Conservation (phyloP, 805 yeast species). For the Monosporozyma siamensis region DNA sequence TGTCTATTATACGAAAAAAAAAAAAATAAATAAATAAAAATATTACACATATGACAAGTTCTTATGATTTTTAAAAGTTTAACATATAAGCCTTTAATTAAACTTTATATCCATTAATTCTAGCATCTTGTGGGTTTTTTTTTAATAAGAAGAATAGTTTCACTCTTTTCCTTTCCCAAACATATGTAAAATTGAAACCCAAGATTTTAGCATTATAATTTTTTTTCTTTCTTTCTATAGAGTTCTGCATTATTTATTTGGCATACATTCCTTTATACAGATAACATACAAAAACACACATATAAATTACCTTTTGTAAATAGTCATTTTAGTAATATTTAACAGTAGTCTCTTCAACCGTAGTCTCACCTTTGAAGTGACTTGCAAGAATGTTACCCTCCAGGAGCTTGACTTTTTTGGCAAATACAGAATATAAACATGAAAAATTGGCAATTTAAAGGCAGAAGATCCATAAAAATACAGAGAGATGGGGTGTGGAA, state of each 20-base stretch:
- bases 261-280: background rate
- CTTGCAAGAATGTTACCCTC: background rate
- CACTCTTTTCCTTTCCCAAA: background rate
- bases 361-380: no score
- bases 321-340: no score
- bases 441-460: background rate
- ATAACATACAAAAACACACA: background rate
- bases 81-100: no score
- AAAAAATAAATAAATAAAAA: no score
- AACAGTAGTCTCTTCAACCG: no score
- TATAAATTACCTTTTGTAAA: no score
- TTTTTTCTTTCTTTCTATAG: background rate
- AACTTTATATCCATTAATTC: no score
- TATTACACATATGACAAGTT: no score
- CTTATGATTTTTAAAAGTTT: no score
- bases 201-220: background rate
- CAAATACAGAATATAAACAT: background rate
- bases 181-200: background rate
- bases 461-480: background rate
- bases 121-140: no score
- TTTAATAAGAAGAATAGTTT: no score
- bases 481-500: background rate
- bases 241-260: background rate
- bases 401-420: background rate
- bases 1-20: no score